Evolutionary conservation across 129 eudicot genomes (phyloP), one percentile per base, ranked within the genome.

Genomic region (Arctium minus): DNA sequence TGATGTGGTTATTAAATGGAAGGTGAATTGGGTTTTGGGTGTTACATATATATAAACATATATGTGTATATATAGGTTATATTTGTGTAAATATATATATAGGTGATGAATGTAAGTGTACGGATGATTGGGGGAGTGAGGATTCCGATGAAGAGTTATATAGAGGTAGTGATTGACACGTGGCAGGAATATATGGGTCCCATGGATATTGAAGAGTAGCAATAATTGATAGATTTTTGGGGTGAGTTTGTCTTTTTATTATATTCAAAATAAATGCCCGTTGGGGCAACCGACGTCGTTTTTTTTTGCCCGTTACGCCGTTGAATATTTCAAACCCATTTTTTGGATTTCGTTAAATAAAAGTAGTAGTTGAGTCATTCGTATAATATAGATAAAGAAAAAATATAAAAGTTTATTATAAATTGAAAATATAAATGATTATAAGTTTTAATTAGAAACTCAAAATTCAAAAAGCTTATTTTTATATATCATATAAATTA

Each of bases 251-350:
- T 70, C 76, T 79, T 77, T 83, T 78, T 18, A 72, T 78, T 60
- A 2, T 18, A 30, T 84, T 84, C 86, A 78, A 84, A 84, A 78
- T 56, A 84, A 77, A 84, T 78, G 67, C 31, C 86, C 86, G 86
- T 84, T 84, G 86, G 86, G 68, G 18, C 79, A 78, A 72, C 82
- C 40, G 69, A 72, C 48, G 38, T 60, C 40, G 6, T 56, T 83
- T 68, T 64, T 11, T 44, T 72, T 78, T 84, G 86, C 83, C 86
- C 86, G 86, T 83, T 83, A 83, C 79, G 75, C 83, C 31, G 79
- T 72, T 84, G 86, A 84, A 72, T 15, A 0, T 31, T 84, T 78
- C 86, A 84, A 80, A 18, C 74, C 5, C 30, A 17, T 60, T 60
- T 46, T 46, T 46, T 46, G 56, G 56, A 15, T 46, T 46, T 46